Base-by-base conservation (phyloP, 2,329 filamentous ascomycete genomes). In the Cytospora paraplurivora region DNA sequence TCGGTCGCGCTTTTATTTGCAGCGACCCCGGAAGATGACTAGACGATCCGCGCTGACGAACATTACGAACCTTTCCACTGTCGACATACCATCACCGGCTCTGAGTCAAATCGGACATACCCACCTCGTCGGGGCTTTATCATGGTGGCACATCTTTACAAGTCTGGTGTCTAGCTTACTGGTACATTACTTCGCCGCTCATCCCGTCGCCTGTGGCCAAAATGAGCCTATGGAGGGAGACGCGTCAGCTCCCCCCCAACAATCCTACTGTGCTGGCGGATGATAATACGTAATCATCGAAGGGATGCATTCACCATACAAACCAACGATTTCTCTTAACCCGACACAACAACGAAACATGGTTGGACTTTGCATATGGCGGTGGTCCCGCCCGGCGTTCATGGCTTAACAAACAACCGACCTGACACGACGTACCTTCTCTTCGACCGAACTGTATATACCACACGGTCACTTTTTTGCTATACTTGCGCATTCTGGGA, bases 231-330 rank as follows among this genome's bases (percentile, higher is more conserved):
- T 33, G 37, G 32, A 27, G 19, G 51, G 59, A 44, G 51, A n/a
- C 59, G 59, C 38, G 51, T 50, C 59, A 55, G 38, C 59, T 21
- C n/a, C 32, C n/a, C 32, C 27, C 58, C 51, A 27, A 49, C 59
- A 35, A 37, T 44, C 54, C 21, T 34, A 55, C 38, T 53, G 47
- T 50, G 33, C 41, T 34, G 64, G 64, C 64, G 56, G 61, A 66
- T 57, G 64, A 58, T 64, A 64, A 66, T 64, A 62, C 64, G 35
- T 66, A 66, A 66, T 66, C 52, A 55, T 50, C 64, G 53, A 35
- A 57, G 49, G 57, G 62, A 50, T 61, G 33, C 59, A 55, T 35
- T n/a, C 49, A 54, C 27, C 37, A 60, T 32, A n/a, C 50, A 55
- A 19, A 60, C n/a, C 51, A 47, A 37, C 51, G 32, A 50, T 55